Base-by-base conservation (phyloP, 306 rosid species). In the Abrus pulchellus region DNA sequence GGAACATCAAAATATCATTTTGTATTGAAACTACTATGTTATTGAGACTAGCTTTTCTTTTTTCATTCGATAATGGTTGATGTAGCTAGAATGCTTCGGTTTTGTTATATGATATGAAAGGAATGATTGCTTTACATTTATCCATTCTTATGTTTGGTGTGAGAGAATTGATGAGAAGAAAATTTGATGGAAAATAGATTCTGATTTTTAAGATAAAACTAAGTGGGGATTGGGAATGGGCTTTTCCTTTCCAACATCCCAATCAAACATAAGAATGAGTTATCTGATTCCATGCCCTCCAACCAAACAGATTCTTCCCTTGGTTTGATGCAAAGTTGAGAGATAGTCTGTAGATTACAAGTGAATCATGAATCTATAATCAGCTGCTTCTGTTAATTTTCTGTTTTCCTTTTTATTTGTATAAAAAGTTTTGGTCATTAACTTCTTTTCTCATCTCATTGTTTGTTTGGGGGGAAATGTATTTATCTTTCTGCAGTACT, bases 401-500 rank as follows among this genome's bases (percentile, higher is more conserved):
- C 10, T 75, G 56, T 5, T 53, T 2, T 75, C 27, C 4, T 57
- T 30, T 52, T 32, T 47, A 28, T 62, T 7, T 20, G 20, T 20
- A 20, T 20, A 20, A 20, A 20, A 69, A 0, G 47, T 4, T 76
- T 32, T 41, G 60, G 40, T 9, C 1, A 27, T 65, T 64, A 65
- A 66, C 40, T 34, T 38, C 7, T 61, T 53, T 40, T 36, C 27
- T 50, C 8, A 28, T 11, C 29, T 68, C 12, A 67, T 11, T 40
- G 40, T 44, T 9, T 7, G 2, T 38, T 48, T 20, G 50, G 33
- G 69, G 62, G 47, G 7, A 61, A 60, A 49, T 52, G 20, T 57
- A n/a, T 68, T 80, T 70, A 20, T 77, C 78, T 80, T 75, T 29
- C 5, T 75, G 89, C 93, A 91, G 96, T 80, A 90, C 90, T 77